Evolutionary conservation across 805 yeast genomes (phyloP).

Genomic region (Ogataea thermomethanolica): DNA sequence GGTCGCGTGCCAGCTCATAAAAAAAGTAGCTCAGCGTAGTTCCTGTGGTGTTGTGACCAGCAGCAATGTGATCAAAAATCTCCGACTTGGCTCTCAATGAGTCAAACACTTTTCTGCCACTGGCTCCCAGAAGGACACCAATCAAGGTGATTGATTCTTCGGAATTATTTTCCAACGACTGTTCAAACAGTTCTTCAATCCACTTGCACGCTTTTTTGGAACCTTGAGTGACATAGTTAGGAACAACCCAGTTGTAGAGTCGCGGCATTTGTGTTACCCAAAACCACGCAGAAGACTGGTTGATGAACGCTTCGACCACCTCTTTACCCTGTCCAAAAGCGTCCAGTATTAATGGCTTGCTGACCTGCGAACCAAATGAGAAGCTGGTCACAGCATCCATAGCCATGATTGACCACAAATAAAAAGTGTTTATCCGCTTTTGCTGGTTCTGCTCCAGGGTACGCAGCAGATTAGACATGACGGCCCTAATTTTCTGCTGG

Average conservation of each 20-base stretch:
- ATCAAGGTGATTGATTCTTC: conserved; percentile 24
- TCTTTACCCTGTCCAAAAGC: conserved; percentile 37
- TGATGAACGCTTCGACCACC: conserved; percentile 42
- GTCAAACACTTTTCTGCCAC: conserved; percentile 19
- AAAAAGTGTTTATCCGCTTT: conserved; percentile 49
- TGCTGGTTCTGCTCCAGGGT: conserved; percentile 21
- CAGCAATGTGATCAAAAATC: conserved; percentile 62
- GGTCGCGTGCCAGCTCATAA: conserved; percentile 54
- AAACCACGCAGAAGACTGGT: conserved; percentile 58
- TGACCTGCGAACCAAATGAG: conserved; percentile 50
- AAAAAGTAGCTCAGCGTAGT: conserved; percentile 57
- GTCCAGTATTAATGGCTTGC: conserved; percentile 42
- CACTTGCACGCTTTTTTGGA: conserved; percentile 42
- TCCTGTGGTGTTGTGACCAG: conserved; percentile 77
- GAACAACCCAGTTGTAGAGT: conserved; percentile 49
- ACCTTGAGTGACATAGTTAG: conserved; percentile 37
- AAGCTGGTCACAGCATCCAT: conserved; percentile 66
- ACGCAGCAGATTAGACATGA: conserved; percentile 31
- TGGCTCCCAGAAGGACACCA: conserved; percentile 19
- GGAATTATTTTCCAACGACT: conserved; percentile 13
- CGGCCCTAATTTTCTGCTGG: conserved; percentile 33
- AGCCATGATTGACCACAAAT: conserved; percentile 66
- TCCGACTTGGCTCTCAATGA: conserved; percentile 41
- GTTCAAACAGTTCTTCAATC: conserved; percentile 34
- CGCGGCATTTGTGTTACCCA: conserved; percentile 61